Base-by-base conservation (phyloP, 2,329 filamentous ascomycete genomes). In the Arthrobotrys pseudoclavata region DNA sequence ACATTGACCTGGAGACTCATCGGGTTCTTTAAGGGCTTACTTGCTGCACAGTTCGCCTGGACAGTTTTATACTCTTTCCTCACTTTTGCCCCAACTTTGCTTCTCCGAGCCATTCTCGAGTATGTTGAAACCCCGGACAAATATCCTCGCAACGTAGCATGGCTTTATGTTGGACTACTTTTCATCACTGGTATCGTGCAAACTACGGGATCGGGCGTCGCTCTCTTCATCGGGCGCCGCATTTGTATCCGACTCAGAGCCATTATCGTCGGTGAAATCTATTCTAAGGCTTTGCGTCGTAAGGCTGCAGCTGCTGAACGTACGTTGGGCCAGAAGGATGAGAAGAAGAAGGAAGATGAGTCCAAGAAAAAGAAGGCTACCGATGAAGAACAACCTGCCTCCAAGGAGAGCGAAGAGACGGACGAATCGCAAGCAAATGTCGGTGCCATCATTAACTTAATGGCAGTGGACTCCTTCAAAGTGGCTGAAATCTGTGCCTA, bases 381-480 rank as follows among this genome's bases (percentile, higher is more conserved):
- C n/a, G 74, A 77, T 7, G 74, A 77, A 52, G 53, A 71, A 79
- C 72, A n/a, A 15, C n/a, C 60, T 0, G 12, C 20, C 13, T 45
- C 61, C 7, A 71, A 71, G 37, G 81, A 84, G 47, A 83, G 83
- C 67, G 83, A 83, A 67, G 83, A 85, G 64, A 81, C 81, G 1
- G 82, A 85, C 18, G 91, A 93, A 79, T 88, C 91, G 72, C 93
- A 97, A 85, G 95, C 94, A 45, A 97, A 96, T 78, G 88, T 96
- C 62, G 96, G 96, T 79, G 97, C 96, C n/a, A 97, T 99, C 82
- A 99, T 99, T 86, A 99, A 98, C 84, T 87, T 99, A 80, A 99
- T 99, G 96, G 79, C 96, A 10, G 96, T 99, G 47, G 96, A 99
- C 86, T 97, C 95, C 57, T 98, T 98, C 89, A 99, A 99, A 85